Conservation (phyloP, 345 rosid genomes). For the Populus pruinosa region DNA sequence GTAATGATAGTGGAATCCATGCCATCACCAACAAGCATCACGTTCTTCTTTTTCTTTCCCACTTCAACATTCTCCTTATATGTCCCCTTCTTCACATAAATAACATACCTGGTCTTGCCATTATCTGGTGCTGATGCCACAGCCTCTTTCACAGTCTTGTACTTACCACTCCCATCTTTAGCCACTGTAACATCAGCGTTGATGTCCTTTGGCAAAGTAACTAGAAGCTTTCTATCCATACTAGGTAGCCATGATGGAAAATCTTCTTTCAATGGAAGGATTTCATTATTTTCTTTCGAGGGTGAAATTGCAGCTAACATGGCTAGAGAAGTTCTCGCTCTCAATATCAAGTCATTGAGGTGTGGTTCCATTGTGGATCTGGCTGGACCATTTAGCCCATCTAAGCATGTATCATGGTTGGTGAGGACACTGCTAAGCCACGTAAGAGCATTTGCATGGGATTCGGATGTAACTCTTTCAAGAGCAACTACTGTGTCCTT, state of each 20-base stretch:
- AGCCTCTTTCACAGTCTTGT: constrained; percentile 13
- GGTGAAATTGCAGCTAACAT: constrained; percentile 11
- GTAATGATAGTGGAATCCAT: constrained; percentile 21
- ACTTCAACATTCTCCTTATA: constrained; percentile 18
- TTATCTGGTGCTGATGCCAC: constrained; percentile 16
- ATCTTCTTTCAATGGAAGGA: constrained; percentile 4
- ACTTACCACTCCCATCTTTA: constrained; percentile 23
- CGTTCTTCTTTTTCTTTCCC: constrained; percentile 14
- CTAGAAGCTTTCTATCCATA: constrained; percentile 8
- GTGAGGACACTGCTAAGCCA: constrained; percentile 24
- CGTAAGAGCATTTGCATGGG: constrained; percentile 9
- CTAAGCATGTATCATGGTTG: constrained; percentile 18
- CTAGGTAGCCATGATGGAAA: constrained; percentile 16
- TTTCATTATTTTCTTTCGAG: background rate
- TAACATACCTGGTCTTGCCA: constrained; percentile 12
- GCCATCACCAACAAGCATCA: constrained; percentile 21
- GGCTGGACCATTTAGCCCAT: constrained; percentile 15
- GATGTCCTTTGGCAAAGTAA: background rate
- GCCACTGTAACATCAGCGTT: constrained; percentile 18
- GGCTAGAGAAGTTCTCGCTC: constrained; percentile 16
- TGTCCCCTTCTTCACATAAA: constrained; percentile 20
- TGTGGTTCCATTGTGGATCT: constrained; percentile 5
- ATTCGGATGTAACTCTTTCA: background rate
- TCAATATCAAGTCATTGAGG: constrained; percentile 1
- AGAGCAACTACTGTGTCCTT: constrained; percentile 10